These are phyloP conservation scores for Saussurea involucrata DNA, from an alignment of 129 eudicot genomes.

Conservation along the genomic window DNA sequence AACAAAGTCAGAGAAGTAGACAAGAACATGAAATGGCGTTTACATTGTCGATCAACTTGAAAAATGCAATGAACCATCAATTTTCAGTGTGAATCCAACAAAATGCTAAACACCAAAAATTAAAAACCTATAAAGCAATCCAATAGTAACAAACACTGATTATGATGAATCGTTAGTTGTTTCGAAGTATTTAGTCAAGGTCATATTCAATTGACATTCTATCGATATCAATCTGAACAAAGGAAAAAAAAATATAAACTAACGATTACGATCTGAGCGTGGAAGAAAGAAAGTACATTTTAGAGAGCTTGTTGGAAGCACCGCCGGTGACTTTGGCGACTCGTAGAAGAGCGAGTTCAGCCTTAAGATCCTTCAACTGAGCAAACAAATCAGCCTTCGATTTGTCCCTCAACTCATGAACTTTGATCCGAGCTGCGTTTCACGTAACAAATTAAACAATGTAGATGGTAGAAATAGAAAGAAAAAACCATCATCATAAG, in stretches of 20 bases:
- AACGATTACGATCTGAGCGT: not conserved
- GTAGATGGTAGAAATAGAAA: not conserved
- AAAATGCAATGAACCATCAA: not conserved
- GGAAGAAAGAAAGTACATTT: slow-evolving; percentile 28
- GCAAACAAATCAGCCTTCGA: slow-evolving; percentile 39
- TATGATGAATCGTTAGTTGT: not conserved
- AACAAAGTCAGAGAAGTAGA: not conserved
- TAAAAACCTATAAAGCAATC: not conserved
- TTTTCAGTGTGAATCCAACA: not conserved
- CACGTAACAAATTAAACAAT: not conserved
- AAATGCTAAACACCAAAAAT: not conserved
- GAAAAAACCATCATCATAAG: not conserved
- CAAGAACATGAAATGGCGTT: not conserved
- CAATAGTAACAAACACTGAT: not conserved
- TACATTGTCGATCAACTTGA: not conserved
- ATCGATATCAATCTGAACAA: not conserved
- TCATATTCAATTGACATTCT: not conserved
- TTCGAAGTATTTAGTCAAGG: not conserved
- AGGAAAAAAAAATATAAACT: not conserved
- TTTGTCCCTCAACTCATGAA: slow-evolving; percentile 51
- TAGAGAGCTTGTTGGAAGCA: slow-evolving; percentile 66
- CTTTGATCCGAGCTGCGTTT: slow-evolving; percentile 51
- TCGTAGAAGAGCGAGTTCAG: slow-evolving; percentile 59
- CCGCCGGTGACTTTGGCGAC: slow-evolving; percentile 71
- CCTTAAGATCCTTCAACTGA: slow-evolving; percentile 50